A percentile compares a stretch with the other conserved stretches of the same genome.
Evolutionary conservation across 257 asterid genomes (phyloP).

Genomic region (Solanum infundibuliforme): DNA sequence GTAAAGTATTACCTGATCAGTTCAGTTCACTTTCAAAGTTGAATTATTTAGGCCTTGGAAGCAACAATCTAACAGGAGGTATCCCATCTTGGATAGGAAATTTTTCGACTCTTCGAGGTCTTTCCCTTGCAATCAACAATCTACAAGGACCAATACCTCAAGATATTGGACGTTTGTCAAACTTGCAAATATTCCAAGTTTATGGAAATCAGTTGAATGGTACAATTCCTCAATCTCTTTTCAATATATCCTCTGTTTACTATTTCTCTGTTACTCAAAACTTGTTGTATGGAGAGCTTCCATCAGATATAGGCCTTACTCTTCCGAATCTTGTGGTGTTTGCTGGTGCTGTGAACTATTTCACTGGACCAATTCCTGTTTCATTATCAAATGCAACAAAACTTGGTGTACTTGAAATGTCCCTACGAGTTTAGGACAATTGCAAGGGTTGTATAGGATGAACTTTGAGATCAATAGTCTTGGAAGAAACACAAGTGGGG

Average conservation of each 20-base stretch:
- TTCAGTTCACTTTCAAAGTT: constrained; percentile 6
- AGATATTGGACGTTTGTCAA: not conserved
- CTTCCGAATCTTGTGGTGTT: constrained; percentile 9
- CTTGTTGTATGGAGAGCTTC: constrained; percentile 7
- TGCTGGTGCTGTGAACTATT: constrained; percentile 7
- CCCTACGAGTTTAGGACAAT: constrained; percentile 1
- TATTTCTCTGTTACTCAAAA: constrained; percentile 1
- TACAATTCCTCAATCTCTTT: constrained; percentile 6
- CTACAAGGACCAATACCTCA: constrained; percentile 12
- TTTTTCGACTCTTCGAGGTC: not conserved
- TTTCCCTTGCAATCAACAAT: not conserved
- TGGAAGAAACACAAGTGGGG: constrained; percentile 4
- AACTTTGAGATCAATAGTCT: constrained; percentile 8
- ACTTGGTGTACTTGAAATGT: not conserved
- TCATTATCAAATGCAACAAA: constrained; percentile 20
- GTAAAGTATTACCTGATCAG: constrained; percentile 4
- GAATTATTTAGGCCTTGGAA: not conserved
- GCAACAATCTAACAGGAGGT: constrained; percentile 7
- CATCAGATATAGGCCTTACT: constrained; percentile 6
- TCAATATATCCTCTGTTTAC: constrained; percentile 5
- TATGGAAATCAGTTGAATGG: constrained; percentile 5
- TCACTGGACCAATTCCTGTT: constrained; percentile 14
- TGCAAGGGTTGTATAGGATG: not conserved
- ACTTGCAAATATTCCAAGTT: not conserved
- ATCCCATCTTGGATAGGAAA: constrained; percentile 19